Conservation (phyloP, 2,329 filamentous ascomycete species). For the Coniochaeta sp. region DNA sequence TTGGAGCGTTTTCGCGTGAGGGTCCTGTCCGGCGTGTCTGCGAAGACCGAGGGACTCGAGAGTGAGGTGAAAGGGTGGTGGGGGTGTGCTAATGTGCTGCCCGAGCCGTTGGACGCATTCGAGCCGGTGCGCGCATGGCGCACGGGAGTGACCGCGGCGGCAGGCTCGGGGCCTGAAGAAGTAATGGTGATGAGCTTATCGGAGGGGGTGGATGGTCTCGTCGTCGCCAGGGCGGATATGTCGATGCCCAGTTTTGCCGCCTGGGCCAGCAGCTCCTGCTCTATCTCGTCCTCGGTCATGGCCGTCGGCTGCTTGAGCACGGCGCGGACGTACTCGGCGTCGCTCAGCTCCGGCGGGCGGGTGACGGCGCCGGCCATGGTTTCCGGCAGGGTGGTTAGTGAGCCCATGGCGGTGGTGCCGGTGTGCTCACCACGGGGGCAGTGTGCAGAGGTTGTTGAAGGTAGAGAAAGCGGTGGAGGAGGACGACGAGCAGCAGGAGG, state of each 20-base stretch:
- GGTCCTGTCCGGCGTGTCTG: conserved; percentile 11
- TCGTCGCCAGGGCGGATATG: conserved; percentile 8
- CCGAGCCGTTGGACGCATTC: conserved; percentile 16
- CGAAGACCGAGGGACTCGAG: not conserved
- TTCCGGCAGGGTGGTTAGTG: conserved; percentile 14
- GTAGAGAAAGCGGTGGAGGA: too few relatives aligned
- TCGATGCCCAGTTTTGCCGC: conserved; percentile 27
- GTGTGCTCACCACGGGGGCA: not conserved
- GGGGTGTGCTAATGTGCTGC: conserved; percentile 26
- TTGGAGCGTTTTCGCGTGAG: conserved; percentile 25
- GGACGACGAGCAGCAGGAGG: too few relatives aligned
- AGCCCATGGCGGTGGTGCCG: conserved; percentile 8
- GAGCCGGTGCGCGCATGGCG: conserved; percentile 2
- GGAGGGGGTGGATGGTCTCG: not conserved
- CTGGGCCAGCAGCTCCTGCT: conserved; percentile 24
- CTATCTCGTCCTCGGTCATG: conserved; percentile 29
- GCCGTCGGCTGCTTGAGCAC: conserved; percentile 27
- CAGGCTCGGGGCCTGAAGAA: conserved; percentile 34
- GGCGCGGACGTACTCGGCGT: conserved; percentile 28
- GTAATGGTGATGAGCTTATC: conserved; percentile 29
- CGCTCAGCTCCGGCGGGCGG: conserved; percentile 27
- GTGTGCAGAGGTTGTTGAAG: not conserved
- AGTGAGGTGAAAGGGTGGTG: too few relatives aligned
- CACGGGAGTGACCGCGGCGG: conserved; percentile 27
- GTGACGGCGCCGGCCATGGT: conserved; percentile 6